Percentiles rank a stretch among this genome's conserved stretches.
phyloP scores from a whole-genome alignment of 192 early-diverging fungal genomes.

The Obelidium mucronatum region DNA sequence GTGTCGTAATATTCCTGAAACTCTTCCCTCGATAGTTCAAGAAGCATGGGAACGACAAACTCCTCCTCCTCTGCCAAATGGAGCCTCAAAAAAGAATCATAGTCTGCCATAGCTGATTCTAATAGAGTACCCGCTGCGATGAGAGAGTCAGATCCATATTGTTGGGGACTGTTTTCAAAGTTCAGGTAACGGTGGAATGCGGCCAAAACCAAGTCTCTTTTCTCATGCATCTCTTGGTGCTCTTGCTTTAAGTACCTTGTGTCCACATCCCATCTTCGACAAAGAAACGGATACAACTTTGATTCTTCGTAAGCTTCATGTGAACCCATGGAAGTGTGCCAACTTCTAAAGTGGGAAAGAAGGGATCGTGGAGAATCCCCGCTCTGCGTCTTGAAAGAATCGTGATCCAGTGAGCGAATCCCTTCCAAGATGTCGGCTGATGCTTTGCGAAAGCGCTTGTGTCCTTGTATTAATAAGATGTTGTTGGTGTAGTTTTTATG shows the following conservation, averaged over 20 bases:
- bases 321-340: constrained; percentile 12
- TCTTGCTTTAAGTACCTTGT: background rate
- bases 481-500: constrained; percentile 10
- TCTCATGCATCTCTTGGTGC: constrained; percentile 7
- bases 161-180: background rate
- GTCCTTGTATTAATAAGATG: background rate
- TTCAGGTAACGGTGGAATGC: background rate
- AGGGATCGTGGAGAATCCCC: background rate
- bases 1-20: background rate
- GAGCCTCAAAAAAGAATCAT: background rate
- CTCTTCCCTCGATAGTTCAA: constrained; percentile 7
- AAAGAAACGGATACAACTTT: constrained; percentile 12
- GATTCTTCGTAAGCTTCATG: constrained; percentile 20
- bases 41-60: constrained; percentile 15
- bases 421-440: background rate
- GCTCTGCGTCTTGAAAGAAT: background rate
- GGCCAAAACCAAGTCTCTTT: constrained; percentile 5
- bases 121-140: background rate
- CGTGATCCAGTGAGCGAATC: constrained; percentile 1
- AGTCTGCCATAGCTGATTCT: constrained; percentile 10
- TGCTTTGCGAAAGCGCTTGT: background rate
- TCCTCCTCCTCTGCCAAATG: constrained; percentile 28
- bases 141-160: background rate
- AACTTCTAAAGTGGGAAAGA: background rate
- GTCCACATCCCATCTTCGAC: constrained; percentile 1